Base-by-base conservation (phyloP, 257 asterid species). In the Prunella vulgaris region DNA sequence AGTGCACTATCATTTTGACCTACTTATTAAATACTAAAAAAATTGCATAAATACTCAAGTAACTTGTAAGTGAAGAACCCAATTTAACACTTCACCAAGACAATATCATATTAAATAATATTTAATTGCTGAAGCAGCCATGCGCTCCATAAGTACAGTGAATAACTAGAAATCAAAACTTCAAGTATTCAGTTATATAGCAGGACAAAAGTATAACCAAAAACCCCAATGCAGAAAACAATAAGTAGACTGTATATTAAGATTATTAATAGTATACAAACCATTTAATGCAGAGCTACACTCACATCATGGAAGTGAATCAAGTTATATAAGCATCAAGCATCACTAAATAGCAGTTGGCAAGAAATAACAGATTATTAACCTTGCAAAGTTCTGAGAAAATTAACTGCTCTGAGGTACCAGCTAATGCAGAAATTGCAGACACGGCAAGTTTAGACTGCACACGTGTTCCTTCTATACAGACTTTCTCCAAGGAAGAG, bases 361-460 rank as follows among this genome's bases (percentile, higher is more conserved):
- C 59, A 37, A 72, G 37, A 60, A 73, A 37, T 64, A 35, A 57
- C 48, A 74, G 65, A 56, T 35, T 51, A 63, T 52, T 63, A 58
- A 92, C 98, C 97, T 90, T 81, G 96, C 87, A 82, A 75, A 92
- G 86, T 71, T 85, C 66, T 13, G 82, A 60, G 77, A 79, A 81
- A 53, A 78, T 35, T 73, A 64, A 68, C 76, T 85, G 86, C 79
- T 86, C 82, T 22, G 84, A 68, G 68, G 87, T 57, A 51, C 74
- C 82, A 78, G 83, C 79, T 74, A 87, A 82, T 52, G 89, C 80
- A 79, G 88, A 82, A 72, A 89, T 80, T 69, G 87, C 97, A 70
- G 92, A 82, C 57, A 88, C 83, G 71, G 92, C 92, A 78, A 92
- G 85, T 78, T 89, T 92, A 70, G 97, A 76, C 79, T 89, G 85